A percentile compares a stretch with the other conserved stretches of the same genome.
Evolutionary conservation across 2,329 filamentous ascomycete genomes (phyloP).

Genomic region (Myriosclerotinia scirpicola): DNA sequence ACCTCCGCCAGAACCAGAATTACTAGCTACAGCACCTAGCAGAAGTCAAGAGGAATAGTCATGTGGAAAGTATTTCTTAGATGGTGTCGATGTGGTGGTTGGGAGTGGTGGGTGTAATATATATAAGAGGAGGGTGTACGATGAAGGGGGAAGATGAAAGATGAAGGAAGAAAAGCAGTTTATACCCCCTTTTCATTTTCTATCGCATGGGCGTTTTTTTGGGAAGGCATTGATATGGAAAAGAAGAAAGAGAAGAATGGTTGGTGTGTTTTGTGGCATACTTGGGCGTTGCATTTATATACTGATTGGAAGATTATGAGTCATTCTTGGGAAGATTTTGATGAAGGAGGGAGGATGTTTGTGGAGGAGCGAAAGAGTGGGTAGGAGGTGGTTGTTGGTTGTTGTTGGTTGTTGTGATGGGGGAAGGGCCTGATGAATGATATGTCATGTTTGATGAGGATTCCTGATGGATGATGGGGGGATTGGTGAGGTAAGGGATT

Average conservation of each 20-base stretch:
- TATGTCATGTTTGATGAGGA: conserved; percentile 14
- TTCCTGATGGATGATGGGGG: neutral
- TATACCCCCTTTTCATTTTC: conserved; percentile 14
- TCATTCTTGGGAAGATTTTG: neutral
- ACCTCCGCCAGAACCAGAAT: neutral
- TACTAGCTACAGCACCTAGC: conserved; percentile 3
- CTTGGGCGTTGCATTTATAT: conserved; percentile 14
- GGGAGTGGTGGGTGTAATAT: neutral
- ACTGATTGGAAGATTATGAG: conserved; percentile 5
- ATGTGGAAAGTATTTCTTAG: neutral
- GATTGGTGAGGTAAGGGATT: neutral
- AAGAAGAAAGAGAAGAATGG: neutral
- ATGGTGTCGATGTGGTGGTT: neutral
- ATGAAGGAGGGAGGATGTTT: neutral
- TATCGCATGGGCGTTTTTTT: neutral
- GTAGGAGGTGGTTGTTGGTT: neutral
- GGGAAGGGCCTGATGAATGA: neutral
- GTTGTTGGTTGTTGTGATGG: neutral
- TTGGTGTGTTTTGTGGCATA: neutral
- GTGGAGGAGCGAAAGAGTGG: neutral
- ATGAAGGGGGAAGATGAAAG: neutral
- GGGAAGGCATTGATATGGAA: neutral
- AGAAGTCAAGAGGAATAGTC: neutral
- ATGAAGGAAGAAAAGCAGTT: conserved; percentile 1
- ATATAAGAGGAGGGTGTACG: neutral